Evolutionary conservation across 2,329 filamentous ascomycete species (phyloP), one percentile per base, ranked within the genome.

Genomic region (Purpureocillium takamizusanense): DNA sequence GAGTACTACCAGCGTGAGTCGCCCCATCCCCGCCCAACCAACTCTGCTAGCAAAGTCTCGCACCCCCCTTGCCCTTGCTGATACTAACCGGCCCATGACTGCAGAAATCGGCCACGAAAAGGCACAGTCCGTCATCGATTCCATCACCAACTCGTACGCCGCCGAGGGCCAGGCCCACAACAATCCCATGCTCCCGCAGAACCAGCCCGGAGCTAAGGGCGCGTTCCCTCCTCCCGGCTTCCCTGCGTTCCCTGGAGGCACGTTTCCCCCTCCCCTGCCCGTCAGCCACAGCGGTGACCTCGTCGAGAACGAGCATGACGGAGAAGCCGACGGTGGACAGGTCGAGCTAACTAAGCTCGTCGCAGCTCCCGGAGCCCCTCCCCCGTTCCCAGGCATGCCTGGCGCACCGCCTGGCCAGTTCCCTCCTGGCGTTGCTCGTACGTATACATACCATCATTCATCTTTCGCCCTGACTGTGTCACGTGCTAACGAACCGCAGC

Each of bases 101-200:
- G 4, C 42, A 90, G 86, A 97, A 69, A 97, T 98, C 61, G 92
- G 90, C 35, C 90, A 95, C 64, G 92, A 97, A 67, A 95, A 97
- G 69, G 90, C 92, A 42, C 92, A 98, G 66, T 92, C 85, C 36
- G 92, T 98, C 52, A 98, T 98, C 60, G 92, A 98, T 68, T 90
- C 84, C 52, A 98, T 98, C 64, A 97, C 92, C 31, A 86, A 81
- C 32, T 95, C 89, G 30, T 97, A 98, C 67, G 86, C 86, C 47
- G 88, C 87, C 51, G 92, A 94, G 67, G 92, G 92, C 53, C 88
- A 95, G 62, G 80, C 83, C 47, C 78, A 81, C 55, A 78, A 79
- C 44, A 95, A 94, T 62, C 89, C 85, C 37, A 87, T 92, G 78
- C 78, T 90, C 35, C 75, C 71, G 10, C 76, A 80, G 54, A 80